phyloP scores from a whole-genome alignment of 441 rosid genomes.

The Pelargonium citronellum region DNA sequence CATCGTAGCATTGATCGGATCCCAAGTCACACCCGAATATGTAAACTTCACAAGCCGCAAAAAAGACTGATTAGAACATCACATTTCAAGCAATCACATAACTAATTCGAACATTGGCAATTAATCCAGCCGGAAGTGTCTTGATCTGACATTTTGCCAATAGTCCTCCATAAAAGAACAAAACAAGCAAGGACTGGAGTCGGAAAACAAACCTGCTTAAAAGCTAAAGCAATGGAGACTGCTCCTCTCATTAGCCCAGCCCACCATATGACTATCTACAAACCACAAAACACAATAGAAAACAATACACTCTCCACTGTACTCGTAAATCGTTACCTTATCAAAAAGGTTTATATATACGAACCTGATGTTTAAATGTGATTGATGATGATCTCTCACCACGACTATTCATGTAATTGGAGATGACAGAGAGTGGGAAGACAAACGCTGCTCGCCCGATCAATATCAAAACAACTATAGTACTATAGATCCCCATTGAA shows the following conservation, averaged over 20 bases:
- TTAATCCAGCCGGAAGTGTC: neutral
- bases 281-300: constrained; percentile 1
- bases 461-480: constrained; percentile 44
- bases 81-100: neutral
- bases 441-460: constrained; percentile 82
- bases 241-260: constrained; percentile 93
- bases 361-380: constrained; percentile 66
- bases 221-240: constrained; percentile 85
- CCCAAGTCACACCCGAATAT: constrained; percentile 58
- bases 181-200: neutral
- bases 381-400: constrained; percentile 36
- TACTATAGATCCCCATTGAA: constrained; percentile 43
- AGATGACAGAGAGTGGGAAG: constrained; percentile 63
- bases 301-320: neutral
- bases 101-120: neutral
- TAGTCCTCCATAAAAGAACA: too few relatives aligned
- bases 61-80: neutral
- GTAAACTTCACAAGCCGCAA: constrained; percentile 54
- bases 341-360: neutral
- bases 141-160: neutral
- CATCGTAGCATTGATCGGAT: constrained; percentile 63
- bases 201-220: constrained; percentile 56
- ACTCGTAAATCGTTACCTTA: neutral
- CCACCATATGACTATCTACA: constrained; percentile 85
- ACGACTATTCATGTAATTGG: constrained; percentile 54